These are phyloP conservation scores for Rachicladosporium sp. DNA, from an alignment of 2,329 filamentous ascomycete species.

Conservation along the genomic window DNA sequence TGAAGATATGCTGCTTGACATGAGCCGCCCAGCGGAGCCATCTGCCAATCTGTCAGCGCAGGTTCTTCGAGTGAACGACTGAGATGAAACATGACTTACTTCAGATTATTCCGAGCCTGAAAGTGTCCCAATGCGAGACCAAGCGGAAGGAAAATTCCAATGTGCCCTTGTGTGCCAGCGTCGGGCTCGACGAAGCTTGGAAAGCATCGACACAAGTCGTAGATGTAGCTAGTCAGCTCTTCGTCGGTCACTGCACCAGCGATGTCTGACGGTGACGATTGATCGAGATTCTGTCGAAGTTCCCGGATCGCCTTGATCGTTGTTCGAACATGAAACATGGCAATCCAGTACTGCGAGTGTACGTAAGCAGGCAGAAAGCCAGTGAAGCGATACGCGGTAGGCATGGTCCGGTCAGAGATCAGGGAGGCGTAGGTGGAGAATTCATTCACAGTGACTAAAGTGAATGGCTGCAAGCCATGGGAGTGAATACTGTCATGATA, in stretches of 20 bases:
- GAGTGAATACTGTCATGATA: background rate
- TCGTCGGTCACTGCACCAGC: conserved; percentile 8
- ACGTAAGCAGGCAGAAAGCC: conserved; percentile 20
- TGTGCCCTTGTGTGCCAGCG: conserved; percentile 16
- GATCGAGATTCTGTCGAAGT: conserved; percentile 2
- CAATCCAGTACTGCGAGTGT: conserved; percentile 19
- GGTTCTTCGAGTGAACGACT: background rate
- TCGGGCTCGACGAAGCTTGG: conserved; percentile 19
- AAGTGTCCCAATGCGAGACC: conserved; percentile 18
- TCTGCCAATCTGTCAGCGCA: too few relatives aligned
- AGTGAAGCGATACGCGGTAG: conserved; percentile 15
- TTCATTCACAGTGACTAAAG: conserved; percentile 11
- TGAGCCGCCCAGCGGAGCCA: conserved; percentile 4
- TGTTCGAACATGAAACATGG: conserved; percentile 17
- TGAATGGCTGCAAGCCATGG: conserved; percentile 6
- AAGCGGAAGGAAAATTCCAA: conserved; percentile 21
- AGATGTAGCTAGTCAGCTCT: conserved; percentile 15
- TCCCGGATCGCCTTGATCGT: conserved; percentile 7
- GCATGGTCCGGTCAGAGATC: conserved; percentile 15
- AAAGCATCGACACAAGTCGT: conserved; percentile 17
- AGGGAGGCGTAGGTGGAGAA: conserved; percentile 15
- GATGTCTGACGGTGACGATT: background rate
- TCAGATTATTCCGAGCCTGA: conserved; percentile 4
- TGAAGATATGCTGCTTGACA: conserved; percentile 3
- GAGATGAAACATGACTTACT: conserved; percentile 1